These are phyloP conservation scores for Yarrowia sp. DNA, from an alignment of 805 yeast species.

Conservation along the genomic window DNA sequence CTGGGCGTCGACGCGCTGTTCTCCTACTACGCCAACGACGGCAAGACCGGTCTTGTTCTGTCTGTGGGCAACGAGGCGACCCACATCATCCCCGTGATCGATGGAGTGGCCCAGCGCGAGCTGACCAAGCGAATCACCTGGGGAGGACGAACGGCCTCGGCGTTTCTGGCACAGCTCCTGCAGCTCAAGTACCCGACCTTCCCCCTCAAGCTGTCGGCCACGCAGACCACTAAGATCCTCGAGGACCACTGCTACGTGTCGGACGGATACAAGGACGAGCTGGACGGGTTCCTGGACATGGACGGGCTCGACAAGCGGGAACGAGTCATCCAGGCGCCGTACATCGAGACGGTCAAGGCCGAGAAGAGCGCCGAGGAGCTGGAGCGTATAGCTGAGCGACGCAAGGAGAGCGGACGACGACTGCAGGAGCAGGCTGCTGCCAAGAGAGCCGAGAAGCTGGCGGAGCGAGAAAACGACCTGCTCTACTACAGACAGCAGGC, in stretches of 20 bases:
- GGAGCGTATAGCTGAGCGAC: slow-evolving; percentile 68
- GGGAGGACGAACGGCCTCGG: slow-evolving; percentile 80
- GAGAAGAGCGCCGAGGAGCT: slow-evolving; percentile 85
- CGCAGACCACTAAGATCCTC: slow-evolving; percentile 65
- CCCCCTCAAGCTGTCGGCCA: slow-evolving; percentile 65
- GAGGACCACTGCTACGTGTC: slow-evolving; percentile 80
- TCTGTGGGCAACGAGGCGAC: slow-evolving; percentile 82
- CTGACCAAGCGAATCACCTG: slow-evolving; percentile 81
- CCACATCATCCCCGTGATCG: slow-evolving; percentile 73
- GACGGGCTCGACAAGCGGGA: slow-evolving; percentile 67
- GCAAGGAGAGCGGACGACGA: slow-evolving; percentile 81
- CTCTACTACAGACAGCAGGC: slow-evolving; percentile 56
- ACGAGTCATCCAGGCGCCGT: slow-evolving; percentile 78
- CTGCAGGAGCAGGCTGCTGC: slow-evolving; percentile 91
- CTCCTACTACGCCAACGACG: slow-evolving; percentile 62
- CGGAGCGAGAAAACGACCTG: slow-evolving; percentile 76
- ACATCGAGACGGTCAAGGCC: slow-evolving; percentile 54
- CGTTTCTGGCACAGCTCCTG: slow-evolving; percentile 60
- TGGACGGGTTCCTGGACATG: slow-evolving; percentile 55
- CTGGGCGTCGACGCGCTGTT: slow-evolving; percentile 83
- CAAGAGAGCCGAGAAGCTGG: slow-evolving; percentile 72
- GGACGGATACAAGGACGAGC: slow-evolving; percentile 61
- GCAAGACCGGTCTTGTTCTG: slow-evolving; percentile 64
- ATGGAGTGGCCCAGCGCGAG: slow-evolving; percentile 62
- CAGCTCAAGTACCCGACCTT: slow-evolving; percentile 78